Evolutionary conservation across 192 early-diverging fungal species (phyloP).

Genomic region (Coemansia furcata): DNA sequence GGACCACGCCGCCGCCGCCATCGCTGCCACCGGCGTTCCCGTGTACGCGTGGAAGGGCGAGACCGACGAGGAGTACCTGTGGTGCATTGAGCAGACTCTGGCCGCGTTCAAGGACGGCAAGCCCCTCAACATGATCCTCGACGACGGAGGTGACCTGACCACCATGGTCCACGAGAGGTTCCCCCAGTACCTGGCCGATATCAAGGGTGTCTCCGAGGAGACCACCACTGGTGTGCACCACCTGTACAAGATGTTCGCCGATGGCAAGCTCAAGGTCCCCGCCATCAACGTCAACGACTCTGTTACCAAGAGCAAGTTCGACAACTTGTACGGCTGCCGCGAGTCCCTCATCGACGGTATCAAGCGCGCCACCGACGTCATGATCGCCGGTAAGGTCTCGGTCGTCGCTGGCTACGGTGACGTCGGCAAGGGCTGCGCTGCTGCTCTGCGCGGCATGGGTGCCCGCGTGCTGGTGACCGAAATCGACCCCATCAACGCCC

Average conservation of each 20-base stretch:
- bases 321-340: conserved; percentile 99
- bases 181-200: conserved; percentile 80
- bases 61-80: conserved; percentile 98
- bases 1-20: conserved; percentile 98
- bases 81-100: conserved; percentile 98
- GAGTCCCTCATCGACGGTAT: conserved; percentile 99
- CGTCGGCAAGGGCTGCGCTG: conserved; percentile 99
- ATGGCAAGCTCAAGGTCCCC: conserved; percentile 94
- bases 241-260: conserved; percentile 98
- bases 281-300: conserved; percentile 99
- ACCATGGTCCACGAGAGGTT: conserved; percentile 94
- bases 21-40: conserved; percentile 92
- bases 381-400: conserved; percentile 99
- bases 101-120: conserved; percentile 88
- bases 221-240: conserved; percentile 99
- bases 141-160: conserved; percentile 99
- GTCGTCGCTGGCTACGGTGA: conserved; percentile 99
- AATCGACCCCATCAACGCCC: conserved; percentile 99
- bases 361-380: conserved; percentile 99
- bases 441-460: conserved; percentile 96
- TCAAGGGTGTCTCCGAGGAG: conserved; percentile 97
- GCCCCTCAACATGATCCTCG: conserved; percentile 98
- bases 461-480: conserved; percentile 97
- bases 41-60: conserved; percentile 99
- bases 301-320: conserved; percentile 98